A percentile compares a stretch with the other conserved stretches of the same genome.
These are phyloP conservation scores for Lactifluus pinguis DNA, from an alignment of 768 basidiomycete genomes.

Conservation along the genomic window DNA sequence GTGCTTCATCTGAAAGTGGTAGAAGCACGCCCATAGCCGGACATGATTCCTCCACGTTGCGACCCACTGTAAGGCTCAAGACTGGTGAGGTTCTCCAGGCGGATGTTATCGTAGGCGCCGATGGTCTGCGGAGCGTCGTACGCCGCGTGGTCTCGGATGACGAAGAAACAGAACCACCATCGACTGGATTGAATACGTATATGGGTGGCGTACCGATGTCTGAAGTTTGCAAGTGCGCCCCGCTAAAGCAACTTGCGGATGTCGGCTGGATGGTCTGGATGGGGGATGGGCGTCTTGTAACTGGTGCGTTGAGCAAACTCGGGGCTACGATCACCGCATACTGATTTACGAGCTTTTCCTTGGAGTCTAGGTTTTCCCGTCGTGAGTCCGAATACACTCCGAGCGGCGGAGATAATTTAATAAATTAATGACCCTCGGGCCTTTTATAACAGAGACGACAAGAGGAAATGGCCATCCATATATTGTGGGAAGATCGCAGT, in stretches of 20 bases:
- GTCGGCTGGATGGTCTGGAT: slow-evolving; percentile 12
- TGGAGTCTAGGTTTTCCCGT: slow-evolving; percentile 10
- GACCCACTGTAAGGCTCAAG: slow-evolving; percentile 19
- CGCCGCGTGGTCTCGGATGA: slow-evolving; percentile 26
- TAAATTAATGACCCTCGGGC: background rate
- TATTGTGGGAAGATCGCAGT: slow-evolving; percentile 11
- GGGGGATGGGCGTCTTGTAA: background rate
- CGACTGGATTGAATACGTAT: slow-evolving; percentile 23
- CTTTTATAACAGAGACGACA: slow-evolving; percentile 6
- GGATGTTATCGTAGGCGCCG: slow-evolving; percentile 25
- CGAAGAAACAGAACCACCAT: slow-evolving; percentile 16
- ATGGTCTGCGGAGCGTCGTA: slow-evolving; percentile 21
- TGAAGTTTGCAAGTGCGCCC: slow-evolving; percentile 8
- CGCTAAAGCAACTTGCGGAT: slow-evolving; percentile 11
- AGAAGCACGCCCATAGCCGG: slow-evolving; percentile 6
- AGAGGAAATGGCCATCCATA: slow-evolving; percentile 8
- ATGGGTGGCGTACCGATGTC: slow-evolving; percentile 9
- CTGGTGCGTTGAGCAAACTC: background rate
- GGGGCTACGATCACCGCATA: background rate
- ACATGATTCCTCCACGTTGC: slow-evolving; percentile 5
- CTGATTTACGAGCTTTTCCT: background rate
- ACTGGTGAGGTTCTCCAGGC: slow-evolving; percentile 21
- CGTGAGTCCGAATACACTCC: background rate
- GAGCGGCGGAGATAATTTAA: background rate
- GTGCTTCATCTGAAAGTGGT: background rate